Evolutionary conservation across 1,284 basidiomycete species (phyloP).

Genomic region (Coniferiporia weirii): DNA sequence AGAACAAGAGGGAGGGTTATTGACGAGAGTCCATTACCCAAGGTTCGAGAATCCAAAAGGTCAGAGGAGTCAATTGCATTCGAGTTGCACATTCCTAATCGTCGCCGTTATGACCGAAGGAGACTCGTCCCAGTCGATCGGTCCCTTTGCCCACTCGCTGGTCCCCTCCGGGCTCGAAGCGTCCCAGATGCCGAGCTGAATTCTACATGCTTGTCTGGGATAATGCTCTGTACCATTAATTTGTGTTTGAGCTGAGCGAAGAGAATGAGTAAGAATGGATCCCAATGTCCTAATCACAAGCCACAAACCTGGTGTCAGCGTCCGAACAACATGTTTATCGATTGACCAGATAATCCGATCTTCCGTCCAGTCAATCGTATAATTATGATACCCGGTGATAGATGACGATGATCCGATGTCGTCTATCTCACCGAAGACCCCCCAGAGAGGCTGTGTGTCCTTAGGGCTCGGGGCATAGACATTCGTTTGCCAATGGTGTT

Average conservation of each 20-base stretch:
- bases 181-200: conserved; percentile 46
- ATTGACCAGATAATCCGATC: conserved; percentile 40
- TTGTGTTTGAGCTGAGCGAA: conserved; percentile 30
- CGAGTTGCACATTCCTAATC: conserved; percentile 36
- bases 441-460: conserved; percentile 34
- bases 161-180: conserved; percentile 41
- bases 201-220: conserved; percentile 31
- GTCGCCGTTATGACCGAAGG: conserved; percentile 33
- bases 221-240: conserved; percentile 36
- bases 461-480: conserved; percentile 34
- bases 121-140: conserved; percentile 37
- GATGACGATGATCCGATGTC: conserved; percentile 20
- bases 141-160: conserved; percentile 41
- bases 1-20: too few relatives aligned
- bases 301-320: conserved; percentile 33
- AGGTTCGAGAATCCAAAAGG: not conserved
- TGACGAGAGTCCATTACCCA: too few relatives aligned
- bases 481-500: conserved; percentile 41
- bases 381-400: conserved; percentile 31
- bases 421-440: conserved; percentile 34
- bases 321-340: conserved; percentile 35
- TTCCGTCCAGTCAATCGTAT: conserved; percentile 40
- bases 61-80: conserved; percentile 27
- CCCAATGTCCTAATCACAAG: not conserved
- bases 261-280: not conserved